Conservation (phyloP, 192 early-diverging fungal genomes). For the Podochytrium sp. region DNA sequence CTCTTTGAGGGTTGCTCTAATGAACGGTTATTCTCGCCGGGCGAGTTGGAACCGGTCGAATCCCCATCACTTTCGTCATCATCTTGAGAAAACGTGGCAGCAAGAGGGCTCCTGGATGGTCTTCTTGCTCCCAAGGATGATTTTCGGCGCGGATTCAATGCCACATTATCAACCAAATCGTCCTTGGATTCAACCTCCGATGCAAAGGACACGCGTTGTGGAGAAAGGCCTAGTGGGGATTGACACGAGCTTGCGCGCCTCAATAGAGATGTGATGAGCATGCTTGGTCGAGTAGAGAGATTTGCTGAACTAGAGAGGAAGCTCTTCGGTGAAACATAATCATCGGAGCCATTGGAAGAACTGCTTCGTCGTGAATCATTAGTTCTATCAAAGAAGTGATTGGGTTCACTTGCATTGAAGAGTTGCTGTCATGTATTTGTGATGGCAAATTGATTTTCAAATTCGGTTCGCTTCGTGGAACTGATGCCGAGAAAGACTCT, state of each 20-base stretch:
- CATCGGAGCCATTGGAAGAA: slow-evolving; percentile 1
- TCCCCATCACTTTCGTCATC: not conserved
- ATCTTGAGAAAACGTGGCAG: not conserved
- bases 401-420: not conserved
- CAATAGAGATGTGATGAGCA: slow-evolving; percentile 8
- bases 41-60: too few species aligned
- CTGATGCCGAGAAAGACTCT: not conserved
- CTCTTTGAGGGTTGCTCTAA: not conserved
- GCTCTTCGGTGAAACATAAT: not conserved
- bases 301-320: not conserved
- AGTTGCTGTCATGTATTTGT: not conserved
- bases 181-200: not conserved
- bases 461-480: not conserved
- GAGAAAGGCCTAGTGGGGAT: not conserved
- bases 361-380: too few species aligned
- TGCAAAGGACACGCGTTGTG: not conserved
- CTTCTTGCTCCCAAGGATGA: not conserved
- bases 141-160: not conserved
- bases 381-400: not conserved
- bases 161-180: slow-evolving; percentile 17
- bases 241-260: slow-evolving; percentile 12
- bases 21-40: not conserved
- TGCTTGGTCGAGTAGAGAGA: not conserved
- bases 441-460: not conserved
- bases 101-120: slow-evolving; percentile 13